phyloP scores from a whole-genome alignment of 306 rosid genomes.

The Quercus rubra region DNA sequence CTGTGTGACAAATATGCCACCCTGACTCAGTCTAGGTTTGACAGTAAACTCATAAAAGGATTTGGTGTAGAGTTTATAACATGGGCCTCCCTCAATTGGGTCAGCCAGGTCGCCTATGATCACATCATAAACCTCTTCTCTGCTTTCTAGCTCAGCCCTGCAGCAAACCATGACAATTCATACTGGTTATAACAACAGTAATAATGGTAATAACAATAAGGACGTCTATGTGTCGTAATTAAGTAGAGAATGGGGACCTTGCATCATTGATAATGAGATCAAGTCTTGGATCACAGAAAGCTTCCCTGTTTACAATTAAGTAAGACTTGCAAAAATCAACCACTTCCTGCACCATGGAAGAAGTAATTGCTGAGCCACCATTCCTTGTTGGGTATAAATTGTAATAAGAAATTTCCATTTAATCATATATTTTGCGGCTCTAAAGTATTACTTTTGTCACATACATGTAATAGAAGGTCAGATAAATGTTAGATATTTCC shows the following conservation, averaged over 20 bases:
- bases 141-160: conserved; percentile 75
- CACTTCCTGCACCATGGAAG: conserved; percentile 67
- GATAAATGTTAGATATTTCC: background rate
- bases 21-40: conserved; percentile 73
- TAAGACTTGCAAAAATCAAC: conserved; percentile 92
- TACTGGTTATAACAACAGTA: background rate
- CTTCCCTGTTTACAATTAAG: conserved; percentile 77
- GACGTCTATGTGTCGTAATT: too few species aligned
- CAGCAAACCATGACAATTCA: conserved; percentile 18
- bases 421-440: background rate
- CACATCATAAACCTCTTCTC: conserved; percentile 67
- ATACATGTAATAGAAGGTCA: background rate
- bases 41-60: conserved; percentile 82
- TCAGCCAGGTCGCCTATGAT: conserved; percentile 93
- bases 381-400: background rate
- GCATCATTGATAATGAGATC: conserved; percentile 88
- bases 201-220: background rate
- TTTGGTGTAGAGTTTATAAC: conserved; percentile 92
- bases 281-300: conserved; percentile 77
- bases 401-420: background rate
- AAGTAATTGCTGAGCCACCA: background rate
- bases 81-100: conserved; percentile 96
- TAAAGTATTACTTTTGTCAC: background rate
- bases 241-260: conserved; percentile 34
- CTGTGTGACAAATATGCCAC: conserved; percentile 94